Evolutionary conservation across 1,284 basidiomycete species (phyloP), one percentile per base, ranked within the genome.

Genomic region (Bondarzewia mesenterica): DNA sequence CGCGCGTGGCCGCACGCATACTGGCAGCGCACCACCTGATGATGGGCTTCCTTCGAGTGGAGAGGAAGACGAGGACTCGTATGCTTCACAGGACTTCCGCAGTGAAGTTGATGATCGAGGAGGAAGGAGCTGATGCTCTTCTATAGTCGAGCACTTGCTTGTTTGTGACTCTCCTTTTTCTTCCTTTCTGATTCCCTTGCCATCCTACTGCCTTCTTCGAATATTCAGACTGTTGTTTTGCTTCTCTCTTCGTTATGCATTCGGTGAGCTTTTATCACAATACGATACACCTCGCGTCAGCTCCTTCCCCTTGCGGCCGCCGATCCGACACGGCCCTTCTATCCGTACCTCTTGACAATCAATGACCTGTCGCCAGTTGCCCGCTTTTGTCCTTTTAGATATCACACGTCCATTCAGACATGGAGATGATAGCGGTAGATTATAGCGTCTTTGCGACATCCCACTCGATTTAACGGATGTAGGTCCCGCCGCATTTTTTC

Each of bases 21-120:
- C 48, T 16, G 53, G 42, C 36, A 44, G 54, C 44, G 42, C 45
- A 48, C 20, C 50, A 45, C 53, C 47, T 36, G 60, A 63, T 43
- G 63, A 62, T 23, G 47, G 51, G 22, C 62, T 55, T 27, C 50
- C 39, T 18, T 66, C 65, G 26, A 63, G 61, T 54, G 63, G 59
- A 42, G 59, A 59, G 40, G 63, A 67, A 56, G 64, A 57, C 46
- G 56, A 65, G 43, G 64, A 62, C 41, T 66, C 64, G 39, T 63
- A 60, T 49, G 61, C 58, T 38, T 65, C 65, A 14, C 65, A 62
- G 49, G 64, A 63, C 48, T 50, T 50, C 42, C 57, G 60, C 44
- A 64, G 60, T 54, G 64, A 67, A 16, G 45, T 51, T 16, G 63
- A 62, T 14, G 62, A 62, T 37, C 53, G 52, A 22, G 57, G 54